Base-by-base conservation (phyloP, 495 filamentous ascomycete species). In the Podospora sp. region DNA sequence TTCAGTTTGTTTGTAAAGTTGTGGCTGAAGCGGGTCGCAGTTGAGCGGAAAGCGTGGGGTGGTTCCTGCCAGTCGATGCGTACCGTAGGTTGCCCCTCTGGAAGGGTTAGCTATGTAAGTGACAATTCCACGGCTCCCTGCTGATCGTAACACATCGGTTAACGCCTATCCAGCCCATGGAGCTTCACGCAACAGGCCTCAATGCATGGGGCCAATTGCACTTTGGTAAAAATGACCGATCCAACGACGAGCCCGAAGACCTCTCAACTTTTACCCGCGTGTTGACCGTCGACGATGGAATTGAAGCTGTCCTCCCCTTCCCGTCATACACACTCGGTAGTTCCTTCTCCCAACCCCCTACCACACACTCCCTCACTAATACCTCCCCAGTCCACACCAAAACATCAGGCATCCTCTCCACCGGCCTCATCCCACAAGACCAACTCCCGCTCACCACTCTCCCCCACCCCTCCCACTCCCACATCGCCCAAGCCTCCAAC, bases 161-260 rank as follows among this genome's bases (percentile, higher is more conserved):
- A 12, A 14, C 40, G 2, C 12, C 40, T 14, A 46, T 18, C 40
- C 16, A 46, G 16, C 40, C 12, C 40, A 84, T 83, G 82, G 76
- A 82, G 65, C 69, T 87, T 14, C 82, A 80, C 60, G 84, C 78
- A 60, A 64, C 79, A n/a, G 84, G 84, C 51, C 79, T 81, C 73
- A 87, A 87, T 69, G 80, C 81, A 52, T 85, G 79, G 79, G 71
- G 71, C 50, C 83, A 85, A 68, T 74, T 85, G 56, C 62, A 72
- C 2, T 83, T 84, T 59, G 56, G 60, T 0, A 25, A 60, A 0
- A 3, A 61, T 22, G 60, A 71, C 5, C 40, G 14, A 21, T 25
- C 49, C 0, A 52, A 56, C 25, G 21, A 63, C 4, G 79, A 84
- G 29, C 75, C 76, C 33, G 73, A 79, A 21, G 82, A 84, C 69